Percentiles rank a stretch among this genome's conserved stretches.
Conservation (phyloP, 2,329 filamentous ascomycete genomes). For the Aureobasidium namibiae region DNA sequence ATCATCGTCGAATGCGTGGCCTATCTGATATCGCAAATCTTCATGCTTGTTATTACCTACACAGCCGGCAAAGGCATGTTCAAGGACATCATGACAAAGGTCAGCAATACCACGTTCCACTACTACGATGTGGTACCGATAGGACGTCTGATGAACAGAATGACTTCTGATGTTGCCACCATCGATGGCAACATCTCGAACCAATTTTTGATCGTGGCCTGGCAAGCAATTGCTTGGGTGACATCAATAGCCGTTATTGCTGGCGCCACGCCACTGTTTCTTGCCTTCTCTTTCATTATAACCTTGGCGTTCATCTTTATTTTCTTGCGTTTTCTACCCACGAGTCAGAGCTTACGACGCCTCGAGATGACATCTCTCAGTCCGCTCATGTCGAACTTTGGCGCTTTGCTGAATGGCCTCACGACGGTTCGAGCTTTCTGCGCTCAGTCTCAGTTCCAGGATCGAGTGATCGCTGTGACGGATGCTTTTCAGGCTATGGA, state of each 20-base stretch:
- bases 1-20: slow-evolving; percentile 52
- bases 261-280: slow-evolving; percentile 67
- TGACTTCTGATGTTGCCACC: slow-evolving; percentile 84
- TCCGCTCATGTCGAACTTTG: slow-evolving; percentile 87
- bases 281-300: slow-evolving; percentile 62
- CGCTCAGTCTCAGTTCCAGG: slow-evolving; percentile 71
- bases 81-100: slow-evolving; percentile 59
- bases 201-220: slow-evolving; percentile 61
- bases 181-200: slow-evolving; percentile 77
- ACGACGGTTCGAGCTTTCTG: slow-evolving; percentile 80
- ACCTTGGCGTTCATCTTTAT: slow-evolving; percentile 62
- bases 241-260: slow-evolving; percentile 71
- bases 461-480: slow-evolving; percentile 68
- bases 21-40: slow-evolving; percentile 53
- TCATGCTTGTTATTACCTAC: slow-evolving; percentile 72
- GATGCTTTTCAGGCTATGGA: slow-evolving; percentile 92
- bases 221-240: slow-evolving; percentile 61
- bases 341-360: slow-evolving; percentile 72
- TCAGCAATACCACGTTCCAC: slow-evolving; percentile 74
- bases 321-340: slow-evolving; percentile 70
- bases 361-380: slow-evolving; percentile 86
- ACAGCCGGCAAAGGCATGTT: slow-evolving; percentile 71
- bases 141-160: slow-evolving; percentile 81
- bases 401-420: slow-evolving; percentile 74
- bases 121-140: slow-evolving; percentile 89